These are phyloP conservation scores for Lipomyces kockii DNA, from an alignment of 805 yeast genomes.

Conservation along the genomic window DNA sequence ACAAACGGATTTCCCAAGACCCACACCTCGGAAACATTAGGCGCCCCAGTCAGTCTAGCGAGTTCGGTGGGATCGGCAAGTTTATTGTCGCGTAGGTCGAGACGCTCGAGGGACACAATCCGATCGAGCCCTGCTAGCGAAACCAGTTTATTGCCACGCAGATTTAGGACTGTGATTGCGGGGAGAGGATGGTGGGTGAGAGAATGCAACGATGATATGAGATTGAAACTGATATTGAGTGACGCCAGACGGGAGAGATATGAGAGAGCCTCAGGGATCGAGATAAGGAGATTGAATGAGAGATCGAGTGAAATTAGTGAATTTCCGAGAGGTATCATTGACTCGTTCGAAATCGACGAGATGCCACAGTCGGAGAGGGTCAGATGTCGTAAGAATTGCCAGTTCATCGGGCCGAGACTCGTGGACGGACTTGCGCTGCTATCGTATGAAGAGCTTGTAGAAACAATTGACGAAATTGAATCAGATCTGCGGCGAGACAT, in stretches of 20 bases:
- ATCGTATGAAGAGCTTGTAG: slow-evolving; percentile 40
- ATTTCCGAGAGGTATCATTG: slow-evolving; percentile 44
- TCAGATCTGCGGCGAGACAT: slow-evolving; percentile 9
- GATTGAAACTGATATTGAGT: slow-evolving; percentile 66
- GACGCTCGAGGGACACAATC: slow-evolving; percentile 34
- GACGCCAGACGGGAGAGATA: slow-evolving; percentile 59
- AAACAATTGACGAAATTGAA: slow-evolving; percentile 21
- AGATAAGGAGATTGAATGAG: slow-evolving; percentile 57
- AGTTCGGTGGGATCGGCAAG: slow-evolving; percentile 38
- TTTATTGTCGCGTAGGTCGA: slow-evolving; percentile 40
- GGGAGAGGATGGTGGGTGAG: slow-evolving; percentile 35
- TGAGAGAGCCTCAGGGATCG: slow-evolving; percentile 59
- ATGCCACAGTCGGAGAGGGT: slow-evolving; percentile 51
- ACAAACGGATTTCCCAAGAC: slow-evolving; percentile 40
- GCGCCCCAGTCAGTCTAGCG: slow-evolving; percentile 35
- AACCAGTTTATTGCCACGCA: slow-evolving; percentile 38
- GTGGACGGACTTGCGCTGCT: slow-evolving; percentile 35
- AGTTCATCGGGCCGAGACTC: slow-evolving; percentile 38
- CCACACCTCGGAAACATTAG: slow-evolving; percentile 40
- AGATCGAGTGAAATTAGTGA: slow-evolving; percentile 55
- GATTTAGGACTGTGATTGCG: slow-evolving; percentile 33
- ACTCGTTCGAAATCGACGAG: slow-evolving; percentile 42
- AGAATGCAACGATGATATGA: slow-evolving; percentile 41
- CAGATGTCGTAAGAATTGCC: slow-evolving; percentile 50
- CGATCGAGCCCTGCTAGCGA: slow-evolving; percentile 39